Base-by-base conservation (phyloP, 345 rosid species). In the Eucalyptus marginata region DNA sequence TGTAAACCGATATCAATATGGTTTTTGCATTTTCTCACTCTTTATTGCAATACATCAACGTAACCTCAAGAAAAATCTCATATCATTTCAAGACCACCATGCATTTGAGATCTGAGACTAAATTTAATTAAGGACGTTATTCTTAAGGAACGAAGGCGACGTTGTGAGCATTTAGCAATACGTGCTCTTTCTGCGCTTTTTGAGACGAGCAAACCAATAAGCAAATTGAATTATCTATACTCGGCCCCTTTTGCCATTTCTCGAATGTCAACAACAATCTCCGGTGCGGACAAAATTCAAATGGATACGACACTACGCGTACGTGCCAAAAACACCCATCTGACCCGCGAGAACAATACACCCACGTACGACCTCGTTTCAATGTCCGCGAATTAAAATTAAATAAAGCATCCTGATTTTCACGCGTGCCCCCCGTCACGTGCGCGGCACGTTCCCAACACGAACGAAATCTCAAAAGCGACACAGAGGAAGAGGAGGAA, bases 381-480 rank as follows among this genome's bases (percentile, higher is more conserved):
- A 1, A 20, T 20, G 47, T 40, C 47, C 15, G 27, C 27, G 46
- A 71, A 33, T 10, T 33, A 33, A 71, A 33, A 33, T 17, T 71
- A 10, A 33, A 71, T 3, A 3, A 71, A 68, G 80, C 80, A 33
- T 68, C 43, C 17, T 33, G 16, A 33, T 36, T 68, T 68, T 68
- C 13, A 68, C 7, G 81, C 24, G 13, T 17, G 44, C 80, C 40
- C n/a, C 7, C n/a, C 12, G 29, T 90, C 93, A 92, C 92, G 89
- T 91, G 93, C 87, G 7, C 52, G 85, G 88, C 92, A 89, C 94
- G 93, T 90, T 93, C 92, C 91, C 89, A 79, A 83, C 88, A 8
- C 59, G 33, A n/a, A 36, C 49, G 88, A 91, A 90, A 95, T 91
- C 83, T 89, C 91, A 86, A 89, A 59, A 85, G 89, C 92, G 89